Base-by-base conservation (phyloP, 106 monocot species). In the Allium sativum region DNA sequence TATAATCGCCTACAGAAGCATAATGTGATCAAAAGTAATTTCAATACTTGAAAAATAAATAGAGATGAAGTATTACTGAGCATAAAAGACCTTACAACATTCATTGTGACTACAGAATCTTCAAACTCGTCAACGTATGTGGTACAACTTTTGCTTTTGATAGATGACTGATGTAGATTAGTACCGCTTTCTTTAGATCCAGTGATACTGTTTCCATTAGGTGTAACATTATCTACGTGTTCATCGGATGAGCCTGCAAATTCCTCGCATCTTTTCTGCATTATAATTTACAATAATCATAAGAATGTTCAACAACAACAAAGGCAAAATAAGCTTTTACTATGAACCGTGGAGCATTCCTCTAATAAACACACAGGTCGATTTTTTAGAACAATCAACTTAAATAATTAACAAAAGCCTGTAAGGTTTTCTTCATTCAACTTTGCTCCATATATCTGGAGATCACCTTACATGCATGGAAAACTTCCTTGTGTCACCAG, bases 221-320 rank as follows among this genome's bases (percentile, higher is more conserved):
- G 64, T 45, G 46, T 6, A 12, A 46, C 45, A 58, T 55, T 72
- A 58, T 95, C 90, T 21, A 48, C 51, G 18, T 84, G 78, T 41
- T 79, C 81, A 64, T 67, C 72, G 45, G 84, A 79, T 74, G 74
- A 66, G 77, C 42, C 68, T 40, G 72, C 76, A 80, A 90, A 81
- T 21, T 79, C 90, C 73, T 95, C 83, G 52, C 72, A 79, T 76
- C 42, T 80, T 53, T 70, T 80, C 94, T 90, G 72, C 47, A 76
- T 46, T 62, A 12, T 48, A 46, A 48, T 47, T 42, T 44, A 62
- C 47, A 22, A 31, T 31, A 31, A 31, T 31, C 5, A 31, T 31
- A 31, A 31, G 31, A 2, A 31, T 31, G 31, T 31, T 31, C 31
- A 31, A 5, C 31, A 31, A 31, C 31, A 31, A 31, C 31, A 31